Base-by-base conservation (phyloP, 495 filamentous ascomycete genomes). In the Daldinia caldariorum region DNA sequence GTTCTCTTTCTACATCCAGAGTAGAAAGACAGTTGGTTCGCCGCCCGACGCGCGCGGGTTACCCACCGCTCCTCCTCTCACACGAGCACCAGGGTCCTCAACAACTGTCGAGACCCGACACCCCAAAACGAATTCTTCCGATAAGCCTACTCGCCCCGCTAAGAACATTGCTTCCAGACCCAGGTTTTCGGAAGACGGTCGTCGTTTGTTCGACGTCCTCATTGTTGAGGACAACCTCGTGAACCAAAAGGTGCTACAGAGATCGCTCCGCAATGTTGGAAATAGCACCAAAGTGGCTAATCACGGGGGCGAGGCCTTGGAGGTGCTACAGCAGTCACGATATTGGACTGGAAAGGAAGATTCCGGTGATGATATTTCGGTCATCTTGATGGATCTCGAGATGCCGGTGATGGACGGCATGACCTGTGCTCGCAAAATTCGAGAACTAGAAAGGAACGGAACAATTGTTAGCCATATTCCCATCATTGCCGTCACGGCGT, bases 321-420 rank as follows among this genome's bases (percentile, higher is more conserved):
- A 82, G 10, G 73, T 80, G 38, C 63, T 87, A 45, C 77, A 81
- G 22, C 73, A 69, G 16, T 85, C 84, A 16, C 77, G 79, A 9
- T 85, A 83, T 63, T 87, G 85, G 85, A 67, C 71, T 35, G 70
- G 75, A n/a, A 76, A 77, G 41, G 66, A 78, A 71, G 70, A 67
- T 26, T 72, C 77, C 1, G 77, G 74, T 8, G 63, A 69, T 16
- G 78, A 84, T 62, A 82, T 93, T 4, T 87, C 86, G 54, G 85
- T 93, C 47, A 87, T 94, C 18, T 75, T 94, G 13, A 94, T 94
- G 92, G 92, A 95, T 69, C 84, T 93, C 60, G 92, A 94, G 74
- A 94, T 94, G 92, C 92, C 92, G 0, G 85, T 94, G 29, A 94
- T 94, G 92, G 91, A 94, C 74, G 92, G 92, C 58, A 85, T 90